These are phyloP conservation scores for Podospora conica DNA, from an alignment of 495 filamentous ascomycete genomes.

Conservation along the genomic window DNA sequence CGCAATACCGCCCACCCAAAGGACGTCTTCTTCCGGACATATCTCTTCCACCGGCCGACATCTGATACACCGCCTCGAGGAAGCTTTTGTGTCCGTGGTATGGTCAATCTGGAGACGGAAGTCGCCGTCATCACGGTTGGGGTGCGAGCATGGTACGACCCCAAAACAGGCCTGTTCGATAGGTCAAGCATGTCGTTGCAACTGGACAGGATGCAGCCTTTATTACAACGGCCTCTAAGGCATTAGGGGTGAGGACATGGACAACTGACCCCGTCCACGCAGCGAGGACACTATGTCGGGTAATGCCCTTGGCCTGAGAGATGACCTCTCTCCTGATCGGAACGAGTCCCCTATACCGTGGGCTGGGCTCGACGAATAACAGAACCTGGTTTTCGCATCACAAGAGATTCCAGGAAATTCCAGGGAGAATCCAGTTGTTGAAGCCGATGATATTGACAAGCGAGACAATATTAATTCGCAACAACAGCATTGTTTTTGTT, in stretches of 20 bases:
- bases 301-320: not conserved
- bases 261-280: not conserved
- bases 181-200: not conserved
- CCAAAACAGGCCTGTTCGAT: constrained; percentile 19
- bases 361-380: not conserved
- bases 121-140: constrained; percentile 35
- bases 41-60: not conserved
- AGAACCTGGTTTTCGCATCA: too few relatives aligned
- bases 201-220: not conserved
- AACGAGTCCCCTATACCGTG: not conserved
- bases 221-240: not conserved
- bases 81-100: constrained; percentile 55
- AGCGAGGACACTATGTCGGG: not conserved
- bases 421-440: not conserved
- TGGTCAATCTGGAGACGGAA: constrained; percentile 58
- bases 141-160: constrained; percentile 30
- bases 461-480: not conserved
- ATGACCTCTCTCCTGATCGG: not conserved
- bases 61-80: constrained; percentile 51
- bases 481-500: not conserved
- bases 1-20: not conserved
- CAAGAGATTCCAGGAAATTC: too few relatives aligned
- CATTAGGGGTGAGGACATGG: not conserved
- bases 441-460: not conserved
- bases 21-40: not conserved